Percentiles rank a stretch among this genome's conserved stretches.
Conservation (phyloP, 495 filamentous ascomycete species). For the Tuber indicum region DNA sequence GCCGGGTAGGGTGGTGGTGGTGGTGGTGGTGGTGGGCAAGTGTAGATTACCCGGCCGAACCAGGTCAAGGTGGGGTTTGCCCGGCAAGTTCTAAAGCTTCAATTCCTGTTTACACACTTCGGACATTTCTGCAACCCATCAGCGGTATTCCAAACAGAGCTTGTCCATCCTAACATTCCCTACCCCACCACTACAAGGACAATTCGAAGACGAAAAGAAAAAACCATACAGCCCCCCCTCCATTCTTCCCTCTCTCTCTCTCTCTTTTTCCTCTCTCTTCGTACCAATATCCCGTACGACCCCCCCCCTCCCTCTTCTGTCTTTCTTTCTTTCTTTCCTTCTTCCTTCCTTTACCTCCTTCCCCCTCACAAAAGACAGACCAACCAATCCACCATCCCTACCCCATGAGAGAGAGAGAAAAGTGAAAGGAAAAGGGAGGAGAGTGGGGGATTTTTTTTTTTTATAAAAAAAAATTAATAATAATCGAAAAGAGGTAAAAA, state of each 20-base stretch:
- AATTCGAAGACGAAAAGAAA: not conserved
- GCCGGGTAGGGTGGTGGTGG: conserved; percentile 1
- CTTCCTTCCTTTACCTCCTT: not conserved
- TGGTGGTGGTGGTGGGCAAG: not conserved
- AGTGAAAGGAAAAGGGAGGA: not conserved
- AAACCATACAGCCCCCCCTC: not conserved
- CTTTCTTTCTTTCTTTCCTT: not conserved
- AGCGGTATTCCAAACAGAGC: conserved; percentile 1
- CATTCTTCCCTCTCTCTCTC: too few relatives aligned
- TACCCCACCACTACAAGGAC: not conserved
- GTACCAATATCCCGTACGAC: not conserved
- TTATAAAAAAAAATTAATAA: too few relatives aligned
- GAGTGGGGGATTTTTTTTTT: not conserved
- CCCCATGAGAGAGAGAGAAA: not conserved
- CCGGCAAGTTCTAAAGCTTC: not conserved
- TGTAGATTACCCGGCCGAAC: conserved; percentile 1
- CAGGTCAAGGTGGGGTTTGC: not conserved
- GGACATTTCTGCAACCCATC: not conserved
- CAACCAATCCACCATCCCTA: not conserved
- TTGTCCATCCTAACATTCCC: not conserved
- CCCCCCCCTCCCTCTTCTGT: too few relatives aligned
- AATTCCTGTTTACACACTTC: not conserved
- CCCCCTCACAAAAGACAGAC: not conserved
- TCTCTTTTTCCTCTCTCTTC: not conserved
- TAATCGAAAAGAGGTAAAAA: too few relatives aligned